phyloP scores from a whole-genome alignment of 805 yeast genomes.

The Cyberlindnera euphorbiae region DNA sequence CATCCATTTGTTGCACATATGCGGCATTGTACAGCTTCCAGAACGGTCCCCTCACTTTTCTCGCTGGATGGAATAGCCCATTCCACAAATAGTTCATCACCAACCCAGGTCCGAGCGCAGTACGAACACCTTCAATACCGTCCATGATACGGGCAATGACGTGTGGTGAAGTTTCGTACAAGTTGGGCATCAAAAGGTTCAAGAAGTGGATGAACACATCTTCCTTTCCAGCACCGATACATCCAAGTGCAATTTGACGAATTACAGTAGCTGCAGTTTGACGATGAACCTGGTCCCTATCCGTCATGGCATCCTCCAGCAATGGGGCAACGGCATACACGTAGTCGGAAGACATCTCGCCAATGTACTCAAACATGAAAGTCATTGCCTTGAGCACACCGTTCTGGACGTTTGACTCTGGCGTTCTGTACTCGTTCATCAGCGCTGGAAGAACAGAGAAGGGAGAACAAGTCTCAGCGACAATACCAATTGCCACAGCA shows the following conservation, averaged over 20 bases:
- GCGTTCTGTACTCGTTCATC: conserved; percentile 91
- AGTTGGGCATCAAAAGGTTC: conserved; percentile 80
- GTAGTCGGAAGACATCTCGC: conserved; percentile 75
- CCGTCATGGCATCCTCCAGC: conserved; percentile 84
- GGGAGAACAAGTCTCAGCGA: conserved; percentile 89
- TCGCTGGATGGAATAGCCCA: conserved; percentile 92
- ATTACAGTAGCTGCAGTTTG: conserved; percentile 93
- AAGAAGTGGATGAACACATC: conserved; percentile 80
- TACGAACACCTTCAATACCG: conserved; percentile 67
- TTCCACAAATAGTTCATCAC: conserved; percentile 74
- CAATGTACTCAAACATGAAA: conserved; percentile 88
- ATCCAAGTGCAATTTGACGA: conserved; percentile 73
- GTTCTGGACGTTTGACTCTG: conserved; percentile 90
- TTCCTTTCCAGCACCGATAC: conserved; percentile 70
- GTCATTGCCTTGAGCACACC: conserved; percentile 90
- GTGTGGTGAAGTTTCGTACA: conserved; percentile 94
- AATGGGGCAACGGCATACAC: conserved; percentile 75
- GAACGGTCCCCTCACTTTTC: conserved; percentile 75
- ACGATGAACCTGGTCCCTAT: conserved; percentile 86
- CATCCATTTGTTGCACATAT: conserved; percentile 67
- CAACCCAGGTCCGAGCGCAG: conserved; percentile 71
- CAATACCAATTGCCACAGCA: conserved; percentile 96
- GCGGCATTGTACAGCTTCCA: conserved; percentile 81
- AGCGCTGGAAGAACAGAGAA: conserved; percentile 91
- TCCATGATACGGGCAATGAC: conserved; percentile 80